Evolutionary conservation across 2,329 filamentous ascomycete species (phyloP).

Genomic region (Kalaharituber pfeilii): DNA sequence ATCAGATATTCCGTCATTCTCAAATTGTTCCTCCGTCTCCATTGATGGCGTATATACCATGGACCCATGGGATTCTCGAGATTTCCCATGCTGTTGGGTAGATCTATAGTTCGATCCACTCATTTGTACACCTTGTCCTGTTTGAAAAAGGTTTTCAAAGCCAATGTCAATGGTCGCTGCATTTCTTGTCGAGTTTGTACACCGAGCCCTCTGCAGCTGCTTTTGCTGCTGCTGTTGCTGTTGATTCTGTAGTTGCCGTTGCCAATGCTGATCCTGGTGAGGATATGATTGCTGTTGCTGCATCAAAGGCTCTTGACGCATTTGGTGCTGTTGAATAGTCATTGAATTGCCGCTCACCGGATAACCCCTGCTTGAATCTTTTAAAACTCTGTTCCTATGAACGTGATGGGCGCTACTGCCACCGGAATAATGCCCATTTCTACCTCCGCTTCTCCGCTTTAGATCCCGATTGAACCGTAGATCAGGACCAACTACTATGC

Average conservation of each 20-base stretch:
- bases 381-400: constrained; percentile 1
- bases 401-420: neutral
- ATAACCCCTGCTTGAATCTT: neutral
- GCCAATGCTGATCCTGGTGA: constrained; percentile 1
- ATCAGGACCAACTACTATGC: constrained; percentile 4
- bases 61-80: neutral
- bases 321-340: neutral
- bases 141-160: constrained; percentile 23
- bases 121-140: constrained; percentile 1
- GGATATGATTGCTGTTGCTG: neutral
- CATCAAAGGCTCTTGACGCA: neutral
- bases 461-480: constrained; percentile 1
- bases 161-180: constrained; percentile 25
- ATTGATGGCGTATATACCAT: neutral
- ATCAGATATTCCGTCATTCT: neutral
- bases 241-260: neutral
- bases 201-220: constrained; percentile 11
- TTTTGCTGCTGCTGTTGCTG: constrained; percentile 11
- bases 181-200: constrained; percentile 1
- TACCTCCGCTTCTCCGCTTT: constrained; percentile 1
- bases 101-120: neutral
- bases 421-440: constrained; percentile 4
- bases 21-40: neutral
- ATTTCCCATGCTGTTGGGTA: neutral
- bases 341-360: neutral